Evolutionary conservation across 2,329 filamentous ascomycete species (phyloP).

Genomic region (Verticillium longisporum): DNA sequence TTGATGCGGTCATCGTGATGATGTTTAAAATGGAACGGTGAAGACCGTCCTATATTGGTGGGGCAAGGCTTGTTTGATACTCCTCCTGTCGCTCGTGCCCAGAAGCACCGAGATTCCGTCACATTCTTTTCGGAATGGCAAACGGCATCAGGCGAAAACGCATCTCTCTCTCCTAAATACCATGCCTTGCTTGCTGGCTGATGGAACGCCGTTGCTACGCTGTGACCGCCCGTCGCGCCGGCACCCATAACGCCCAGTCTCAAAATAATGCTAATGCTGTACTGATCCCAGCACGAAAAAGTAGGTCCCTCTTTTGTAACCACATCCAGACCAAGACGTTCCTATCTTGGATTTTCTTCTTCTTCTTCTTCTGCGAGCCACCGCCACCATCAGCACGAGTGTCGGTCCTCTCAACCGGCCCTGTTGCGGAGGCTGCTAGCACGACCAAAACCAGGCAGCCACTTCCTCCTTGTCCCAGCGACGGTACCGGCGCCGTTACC

Average conservation of each 20-base stretch:
- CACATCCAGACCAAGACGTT: not conserved
- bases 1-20: no score
- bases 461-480: conserved; percentile 16
- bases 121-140: no score
- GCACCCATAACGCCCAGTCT: not conserved
- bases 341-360: not conserved
- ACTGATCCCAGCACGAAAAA: not conserved
- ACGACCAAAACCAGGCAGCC: conserved; percentile 23
- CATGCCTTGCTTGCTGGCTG: not conserved
- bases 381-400: not conserved
- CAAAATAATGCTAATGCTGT: not conserved
- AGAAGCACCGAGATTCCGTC: no score
- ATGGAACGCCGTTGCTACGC: not conserved
- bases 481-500: conserved; percentile 3
- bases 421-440: conserved; percentile 19
- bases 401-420: not conserved
- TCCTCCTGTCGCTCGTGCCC: no score
- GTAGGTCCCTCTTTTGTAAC: not conserved
- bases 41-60: no score
- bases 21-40: no score
- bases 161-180: not conserved
- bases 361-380: not conserved
- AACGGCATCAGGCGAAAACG: no score
- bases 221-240: not conserved
- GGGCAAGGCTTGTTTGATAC: no score